A percentile compares a stretch with the other conserved stretches of the same genome.
phyloP scores from a whole-genome alignment of 176 grass and related monocot species.

The Carex parvula region DNA sequence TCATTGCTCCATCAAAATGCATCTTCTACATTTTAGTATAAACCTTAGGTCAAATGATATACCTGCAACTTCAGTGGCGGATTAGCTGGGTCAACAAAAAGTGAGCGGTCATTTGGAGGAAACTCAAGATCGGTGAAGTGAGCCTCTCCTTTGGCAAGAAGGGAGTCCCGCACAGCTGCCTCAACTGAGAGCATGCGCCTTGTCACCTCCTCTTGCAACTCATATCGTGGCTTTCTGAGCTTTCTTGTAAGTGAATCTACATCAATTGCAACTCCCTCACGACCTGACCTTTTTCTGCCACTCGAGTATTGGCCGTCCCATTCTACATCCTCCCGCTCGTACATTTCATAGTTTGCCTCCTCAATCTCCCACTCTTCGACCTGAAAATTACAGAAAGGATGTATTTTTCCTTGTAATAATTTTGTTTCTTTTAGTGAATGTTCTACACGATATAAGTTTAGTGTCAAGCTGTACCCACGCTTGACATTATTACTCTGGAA shows the following conservation, averaged over 20 bases:
- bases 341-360: conserved; percentile 74
- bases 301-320: conserved; percentile 99
- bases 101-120: conserved; percentile 78
- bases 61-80: conserved; percentile 87
- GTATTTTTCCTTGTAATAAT: conserved; percentile 19
- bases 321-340: conserved; percentile 97
- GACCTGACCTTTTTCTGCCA: conserved; percentile 71
- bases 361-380: conserved; percentile 97
- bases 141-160: conserved; percentile 78
- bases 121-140: conserved; percentile 92
- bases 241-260: conserved; percentile 77
- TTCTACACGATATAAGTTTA: background rate
- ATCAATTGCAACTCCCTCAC: conserved; percentile 77
- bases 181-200: conserved; percentile 96
- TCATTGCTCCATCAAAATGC: background rate
- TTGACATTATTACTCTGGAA: background rate
- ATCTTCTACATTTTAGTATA: background rate
- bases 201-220: conserved; percentile 89
- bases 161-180: conserved; percentile 85
- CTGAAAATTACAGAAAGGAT: conserved; percentile 33
- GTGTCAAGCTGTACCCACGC: background rate
- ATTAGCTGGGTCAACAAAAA: conserved; percentile 71
- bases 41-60: conserved; percentile 26
- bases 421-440: conserved; percentile 4
- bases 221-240: conserved; percentile 80